Percentiles rank a stretch among this genome's conserved stretches.
Conservation (phyloP, 805 yeast genomes). For the Candida tibetensis region DNA sequence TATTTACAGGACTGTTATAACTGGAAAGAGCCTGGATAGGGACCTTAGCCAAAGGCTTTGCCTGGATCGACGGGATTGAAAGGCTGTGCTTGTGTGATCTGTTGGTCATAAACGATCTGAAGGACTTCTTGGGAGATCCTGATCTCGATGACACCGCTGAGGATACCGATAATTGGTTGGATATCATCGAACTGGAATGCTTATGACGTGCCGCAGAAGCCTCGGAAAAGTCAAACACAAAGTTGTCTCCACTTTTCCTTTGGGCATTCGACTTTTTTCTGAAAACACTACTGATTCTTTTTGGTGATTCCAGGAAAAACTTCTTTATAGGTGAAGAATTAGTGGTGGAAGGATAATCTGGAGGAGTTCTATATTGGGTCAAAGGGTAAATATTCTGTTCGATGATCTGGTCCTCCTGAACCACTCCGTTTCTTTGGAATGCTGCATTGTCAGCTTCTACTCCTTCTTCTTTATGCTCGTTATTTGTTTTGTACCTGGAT, state of each 20-base stretch:
- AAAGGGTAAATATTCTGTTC: too few species aligned
- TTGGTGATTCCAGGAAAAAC: constrained; percentile 30
- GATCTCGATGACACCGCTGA: constrained; percentile 27
- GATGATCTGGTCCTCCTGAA: constrained; percentile 3
- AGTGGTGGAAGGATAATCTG: constrained; percentile 9
- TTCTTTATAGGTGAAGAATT: constrained; percentile 33
- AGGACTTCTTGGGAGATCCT: constrained; percentile 30
- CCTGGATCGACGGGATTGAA: constrained; percentile 10
- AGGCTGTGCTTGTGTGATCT: constrained; percentile 14
- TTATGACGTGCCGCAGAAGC: constrained; percentile 14
- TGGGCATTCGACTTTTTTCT: constrained; percentile 12
- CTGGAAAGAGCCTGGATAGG: neutral
- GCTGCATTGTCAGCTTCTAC: neutral
- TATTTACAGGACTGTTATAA: neutral
- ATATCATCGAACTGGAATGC: constrained; percentile 27
- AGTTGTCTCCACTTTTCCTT: constrained; percentile 5
- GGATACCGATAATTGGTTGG: constrained; percentile 27
- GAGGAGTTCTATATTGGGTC: constrained; percentile 12
- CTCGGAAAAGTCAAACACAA: constrained; percentile 5
- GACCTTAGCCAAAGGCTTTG: constrained; percentile 1
- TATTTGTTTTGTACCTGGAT: too few species aligned
- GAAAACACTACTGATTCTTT: constrained; percentile 22
- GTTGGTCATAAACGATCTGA: constrained; percentile 16
- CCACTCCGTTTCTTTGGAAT: neutral
- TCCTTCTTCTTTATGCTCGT: neutral